Evolutionary conservation across 208 protist genomes (phyloP).

Genomic region (Wallacemonas sp.): DNA sequence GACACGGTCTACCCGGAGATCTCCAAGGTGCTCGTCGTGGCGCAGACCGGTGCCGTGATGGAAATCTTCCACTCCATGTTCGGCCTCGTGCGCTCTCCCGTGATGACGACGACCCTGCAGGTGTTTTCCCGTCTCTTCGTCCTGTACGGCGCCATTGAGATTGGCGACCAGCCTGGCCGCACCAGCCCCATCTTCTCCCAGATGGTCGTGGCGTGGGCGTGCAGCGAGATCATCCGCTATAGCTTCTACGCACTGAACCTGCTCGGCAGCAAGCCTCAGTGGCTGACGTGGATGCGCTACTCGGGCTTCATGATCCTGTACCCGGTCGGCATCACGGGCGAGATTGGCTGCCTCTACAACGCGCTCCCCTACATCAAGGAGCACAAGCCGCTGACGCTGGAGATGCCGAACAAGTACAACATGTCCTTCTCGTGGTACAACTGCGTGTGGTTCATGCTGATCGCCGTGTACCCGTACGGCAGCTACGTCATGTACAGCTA

Average conservation of each 20-base stretch:
- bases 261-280: constrained; percentile 31
- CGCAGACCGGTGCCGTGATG: constrained; percentile 80
- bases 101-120: constrained; percentile 86
- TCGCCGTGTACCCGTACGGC: constrained; percentile 76
- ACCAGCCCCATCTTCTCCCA: constrained; percentile 56
- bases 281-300: constrained; percentile 89
- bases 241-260: constrained; percentile 82
- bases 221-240: constrained; percentile 91
- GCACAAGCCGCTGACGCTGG: constrained; percentile 64
- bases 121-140: constrained; percentile 85
- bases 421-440: constrained; percentile 82
- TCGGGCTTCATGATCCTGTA: constrained; percentile 91
- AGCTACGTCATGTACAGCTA: constrained; percentile 90
- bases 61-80: constrained; percentile 85
- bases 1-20: constrained; percentile 69
- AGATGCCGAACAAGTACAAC: constrained; percentile 84
- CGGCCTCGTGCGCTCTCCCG: constrained; percentile 75
- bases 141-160: constrained; percentile 75
- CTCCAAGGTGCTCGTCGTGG: constrained; percentile 63
- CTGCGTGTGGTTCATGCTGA: constrained; percentile 64
- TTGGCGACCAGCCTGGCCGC: constrained; percentile 52
- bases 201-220: constrained; percentile 85
- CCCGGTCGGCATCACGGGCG: constrained; percentile 87
- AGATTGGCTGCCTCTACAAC: constrained; percentile 82
- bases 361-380: constrained; percentile 67